A percentile compares a stretch with the other conserved stretches of the same genome.
These are phyloP conservation scores for Vicia sativa DNA, from an alignment of 306 rosid species.

Conservation along the genomic window DNA sequence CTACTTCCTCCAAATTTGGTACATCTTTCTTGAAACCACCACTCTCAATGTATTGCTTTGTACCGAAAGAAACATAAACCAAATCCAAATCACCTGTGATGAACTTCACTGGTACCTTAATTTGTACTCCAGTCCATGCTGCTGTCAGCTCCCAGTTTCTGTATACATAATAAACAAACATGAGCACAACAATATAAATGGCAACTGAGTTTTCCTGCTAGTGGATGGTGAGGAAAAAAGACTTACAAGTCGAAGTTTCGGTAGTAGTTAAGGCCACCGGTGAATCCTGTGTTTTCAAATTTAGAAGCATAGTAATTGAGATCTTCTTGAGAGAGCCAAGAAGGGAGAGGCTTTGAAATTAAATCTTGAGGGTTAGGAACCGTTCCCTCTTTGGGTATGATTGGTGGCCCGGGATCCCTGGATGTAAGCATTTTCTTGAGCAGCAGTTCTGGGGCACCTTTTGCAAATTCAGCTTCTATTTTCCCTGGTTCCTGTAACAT, in stretches of 20 bases:
- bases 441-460: background rate
- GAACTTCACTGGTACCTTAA: slow-evolving; percentile 36
- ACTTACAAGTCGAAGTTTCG: slow-evolving; percentile 39
- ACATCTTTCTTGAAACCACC: slow-evolving; percentile 47
- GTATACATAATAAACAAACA: no score
- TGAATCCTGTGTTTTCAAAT: slow-evolving; percentile 45
- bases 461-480: slow-evolving; percentile 35
- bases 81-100: slow-evolving; percentile 43
- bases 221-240: background rate
- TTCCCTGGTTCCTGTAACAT: slow-evolving; percentile 32
- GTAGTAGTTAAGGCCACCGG: slow-evolving; percentile 50
- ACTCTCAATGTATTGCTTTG: slow-evolving; percentile 32
- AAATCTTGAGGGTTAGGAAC: background rate
- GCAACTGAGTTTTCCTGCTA: no score
- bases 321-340: slow-evolving; percentile 52
- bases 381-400: slow-evolving; percentile 38
- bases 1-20: slow-evolving; percentile 45
- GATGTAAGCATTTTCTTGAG: slow-evolving; percentile 36
- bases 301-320: slow-evolving; percentile 42
- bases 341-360: slow-evolving; percentile 18
- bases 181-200: no score
- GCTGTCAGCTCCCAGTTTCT: slow-evolving; percentile 51
- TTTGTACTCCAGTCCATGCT: slow-evolving; percentile 39
- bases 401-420: slow-evolving; percentile 33
- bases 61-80: slow-evolving; percentile 28